These are phyloP conservation scores for Gastrodia elata DNA, from an alignment of 106 monocot genomes.

Conservation along the genomic window DNA sequence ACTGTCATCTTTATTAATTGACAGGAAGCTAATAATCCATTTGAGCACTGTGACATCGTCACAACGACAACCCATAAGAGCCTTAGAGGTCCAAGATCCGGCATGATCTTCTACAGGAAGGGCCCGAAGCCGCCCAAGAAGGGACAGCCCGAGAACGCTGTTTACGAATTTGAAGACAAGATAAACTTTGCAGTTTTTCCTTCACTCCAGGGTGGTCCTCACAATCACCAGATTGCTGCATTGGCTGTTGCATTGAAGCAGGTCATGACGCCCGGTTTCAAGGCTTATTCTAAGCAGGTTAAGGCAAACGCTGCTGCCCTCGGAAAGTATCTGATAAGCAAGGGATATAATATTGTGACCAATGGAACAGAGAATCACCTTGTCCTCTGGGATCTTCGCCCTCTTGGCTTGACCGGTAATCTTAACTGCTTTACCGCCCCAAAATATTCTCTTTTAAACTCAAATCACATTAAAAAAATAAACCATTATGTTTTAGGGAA, in stretches of 20 bases:
- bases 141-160: conserved; percentile 60
- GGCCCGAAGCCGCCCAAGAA: conserved; percentile 73
- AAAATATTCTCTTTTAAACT: too few species aligned
- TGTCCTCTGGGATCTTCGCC: conserved; percentile 72
- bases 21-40: conserved; percentile 63
- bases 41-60: conserved; percentile 70
- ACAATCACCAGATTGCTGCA: conserved; percentile 74
- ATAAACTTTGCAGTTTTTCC: conserved; percentile 75
- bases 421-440: too few species aligned
- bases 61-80: conserved; percentile 84
- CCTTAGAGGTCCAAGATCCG: conserved; percentile 62
- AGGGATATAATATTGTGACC: conserved; percentile 69
- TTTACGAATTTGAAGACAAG: conserved; percentile 64
- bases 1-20: conserved; percentile 3
- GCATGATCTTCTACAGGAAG: conserved; percentile 86
- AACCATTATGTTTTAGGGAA: conserved; percentile 60
- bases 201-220: conserved; percentile 75
- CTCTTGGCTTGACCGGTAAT: conserved; percentile 67
- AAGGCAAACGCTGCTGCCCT: conserved; percentile 50
- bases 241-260: conserved; percentile 67
- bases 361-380: conserved; percentile 78
- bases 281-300: conserved; percentile 62
- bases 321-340: conserved; percentile 39
- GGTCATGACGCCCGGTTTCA: conserved; percentile 45
- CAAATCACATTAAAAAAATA: too few species aligned